Percentiles rank a stretch among this genome's conserved stretches.
Conservation (phyloP, 2,329 filamentous ascomycete species). For the Lasiodiplodia citricola region DNA sequence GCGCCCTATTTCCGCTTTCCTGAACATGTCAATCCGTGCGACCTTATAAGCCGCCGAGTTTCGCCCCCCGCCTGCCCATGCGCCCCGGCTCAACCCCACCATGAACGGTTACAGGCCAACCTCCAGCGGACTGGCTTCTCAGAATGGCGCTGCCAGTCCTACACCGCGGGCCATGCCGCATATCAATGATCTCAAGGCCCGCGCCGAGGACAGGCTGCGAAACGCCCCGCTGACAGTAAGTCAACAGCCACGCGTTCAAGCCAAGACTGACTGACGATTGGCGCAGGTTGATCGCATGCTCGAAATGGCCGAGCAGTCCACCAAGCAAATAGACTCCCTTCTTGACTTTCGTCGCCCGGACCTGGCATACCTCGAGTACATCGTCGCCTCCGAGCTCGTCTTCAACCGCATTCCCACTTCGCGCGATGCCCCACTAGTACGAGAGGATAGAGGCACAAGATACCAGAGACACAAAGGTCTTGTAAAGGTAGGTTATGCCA, state of each 20-base stretch:
- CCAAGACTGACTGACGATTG: not conserved
- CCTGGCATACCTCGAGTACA: conserved; percentile 80
- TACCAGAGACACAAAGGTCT: conserved; percentile 56
- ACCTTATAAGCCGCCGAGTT: conserved; percentile 4
- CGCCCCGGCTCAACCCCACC: conserved; percentile 14
- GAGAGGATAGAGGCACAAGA: conserved; percentile 57
- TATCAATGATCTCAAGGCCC: conserved; percentile 51
- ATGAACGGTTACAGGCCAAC: conserved; percentile 32
- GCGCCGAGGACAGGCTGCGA: conserved; percentile 44
- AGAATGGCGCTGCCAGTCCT: conserved; percentile 32
- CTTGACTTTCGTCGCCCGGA: conserved; percentile 70
- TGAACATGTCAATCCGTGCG: conserved; percentile 17
- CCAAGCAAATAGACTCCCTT: conserved; percentile 61
- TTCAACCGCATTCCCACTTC: conserved; percentile 78
- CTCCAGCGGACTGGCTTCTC: conserved; percentile 32
- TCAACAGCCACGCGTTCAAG: not conserved
- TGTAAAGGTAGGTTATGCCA: conserved; percentile 31
- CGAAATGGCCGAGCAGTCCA: conserved; percentile 46
- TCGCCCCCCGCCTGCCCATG: conserved; percentile 18
- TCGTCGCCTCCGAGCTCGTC: conserved; percentile 79
- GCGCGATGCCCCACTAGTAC: conserved; percentile 71
- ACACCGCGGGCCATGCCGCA: conserved; percentile 40
- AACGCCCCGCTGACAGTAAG: conserved; percentile 37
- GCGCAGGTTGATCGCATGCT: conserved; percentile 49
- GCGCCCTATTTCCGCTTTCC: not conserved